Evolutionary conservation across 2,329 filamentous ascomycete species (phyloP).

Genomic region (Fusarium illudens): DNA sequence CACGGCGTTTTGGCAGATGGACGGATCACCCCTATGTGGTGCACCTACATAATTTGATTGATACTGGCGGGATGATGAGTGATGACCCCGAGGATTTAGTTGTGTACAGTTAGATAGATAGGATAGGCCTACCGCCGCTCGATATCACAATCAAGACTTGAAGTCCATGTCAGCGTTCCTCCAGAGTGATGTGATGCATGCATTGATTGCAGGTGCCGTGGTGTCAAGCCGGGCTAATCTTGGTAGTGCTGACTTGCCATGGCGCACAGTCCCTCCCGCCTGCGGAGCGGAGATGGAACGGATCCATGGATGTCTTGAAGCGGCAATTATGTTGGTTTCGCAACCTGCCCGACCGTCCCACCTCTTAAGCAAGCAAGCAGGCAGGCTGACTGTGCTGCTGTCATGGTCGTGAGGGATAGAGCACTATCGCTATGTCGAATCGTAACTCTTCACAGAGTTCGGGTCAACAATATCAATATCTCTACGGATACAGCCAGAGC

Average conservation of each 20-base stretch:
- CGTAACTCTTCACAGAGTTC: not conserved
- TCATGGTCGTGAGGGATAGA: slow-evolving; percentile 7
- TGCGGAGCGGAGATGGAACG: no score
- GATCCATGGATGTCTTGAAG: not conserved
- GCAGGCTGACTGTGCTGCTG: not conserved
- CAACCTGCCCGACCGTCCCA: not conserved
- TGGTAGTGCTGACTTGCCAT: not conserved
- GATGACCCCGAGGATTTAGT: slow-evolving; percentile 38
- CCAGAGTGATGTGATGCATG: not conserved
- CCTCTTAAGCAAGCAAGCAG: not conserved
- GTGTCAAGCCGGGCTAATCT: not conserved
- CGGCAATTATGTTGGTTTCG: not conserved
- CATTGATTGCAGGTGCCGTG: not conserved
- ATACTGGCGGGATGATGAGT: slow-evolving; percentile 38
- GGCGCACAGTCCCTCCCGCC: not conserved
- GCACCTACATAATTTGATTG: slow-evolving; percentile 38
- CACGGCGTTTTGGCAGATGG: slow-evolving; percentile 38
- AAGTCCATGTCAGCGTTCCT: not conserved
- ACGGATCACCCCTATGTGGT: slow-evolving; percentile 25
- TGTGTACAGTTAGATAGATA: slow-evolving; percentile 44
- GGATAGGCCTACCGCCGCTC: slow-evolving; percentile 41
- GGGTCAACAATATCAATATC: not conserved
- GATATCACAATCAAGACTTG: slow-evolving; percentile 34
- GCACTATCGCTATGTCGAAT: not conserved
- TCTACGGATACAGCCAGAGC: not conserved